Evolutionary conservation across 2,329 filamentous ascomycete species (phyloP), one percentile per base, ranked within the genome.

Genomic region (Fusarium buxicola): DNA sequence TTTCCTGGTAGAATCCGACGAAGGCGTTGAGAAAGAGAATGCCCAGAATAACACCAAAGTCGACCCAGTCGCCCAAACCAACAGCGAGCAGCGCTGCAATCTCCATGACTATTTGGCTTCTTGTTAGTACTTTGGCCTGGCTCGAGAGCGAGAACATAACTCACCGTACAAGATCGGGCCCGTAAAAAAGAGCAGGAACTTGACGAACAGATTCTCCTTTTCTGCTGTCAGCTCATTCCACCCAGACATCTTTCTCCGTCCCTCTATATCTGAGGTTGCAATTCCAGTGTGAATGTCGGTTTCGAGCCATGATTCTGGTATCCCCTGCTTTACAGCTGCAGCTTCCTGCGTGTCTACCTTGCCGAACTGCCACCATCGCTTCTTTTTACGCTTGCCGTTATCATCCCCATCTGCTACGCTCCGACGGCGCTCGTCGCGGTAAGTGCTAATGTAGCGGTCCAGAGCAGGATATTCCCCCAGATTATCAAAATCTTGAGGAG

Each of bases 11-110:
- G 39, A 55, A 63, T 8, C 60, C 60, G 15, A 63, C 60, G 18
- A 63, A 63, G 21, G 60, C 60, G 2, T 63, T 63, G 10, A 63
- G 60, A 30, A 63, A 21, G n/a, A 63, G 55, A 3, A 63, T 63
- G 5, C 55, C 60, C 1, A 63, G 48, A 2, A 63, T 64, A 8
- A 63, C 60, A 1, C 60, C 60, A 12, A 63, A 63, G 21, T 63
- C 60, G 0, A 63, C 44, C 60, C 60, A 63, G 6, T 63, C 60
- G 0, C 60, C 60, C 5, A 63, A 21, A 11, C 60, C 60, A 9
- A 63, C 60, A 2, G 60, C 60, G 3, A 63, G 31, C 3, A 63
- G 24, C 2, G 60, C 60, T n/a, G 60, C 60, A 1, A 63, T 48
- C 34, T 63, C 60, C 60, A 63, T 63, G 2, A 63, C 60, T 63